A percentile compares a stretch with the other conserved stretches of the same genome.
Conservation (phyloP, 345 rosid species). For the Diplotaxis tenuifolia region DNA sequence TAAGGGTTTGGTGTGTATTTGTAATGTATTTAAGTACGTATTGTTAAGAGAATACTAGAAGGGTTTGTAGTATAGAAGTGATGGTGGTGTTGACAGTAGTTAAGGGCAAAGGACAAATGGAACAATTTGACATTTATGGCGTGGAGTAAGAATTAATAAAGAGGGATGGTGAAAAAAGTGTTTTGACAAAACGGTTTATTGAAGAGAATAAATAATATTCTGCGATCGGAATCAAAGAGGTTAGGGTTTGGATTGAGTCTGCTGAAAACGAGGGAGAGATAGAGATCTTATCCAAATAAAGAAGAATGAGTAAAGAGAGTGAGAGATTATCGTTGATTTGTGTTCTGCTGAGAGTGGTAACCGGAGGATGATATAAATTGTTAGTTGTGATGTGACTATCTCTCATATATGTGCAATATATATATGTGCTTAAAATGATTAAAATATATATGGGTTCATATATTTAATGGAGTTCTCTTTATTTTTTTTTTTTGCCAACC, state of each 20-base stretch:
- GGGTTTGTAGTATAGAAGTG: constrained; percentile 23
- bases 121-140: constrained; percentile 30
- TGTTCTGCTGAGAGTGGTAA: constrained; percentile 44
- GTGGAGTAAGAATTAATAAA: background rate
- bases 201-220: constrained; percentile 11
- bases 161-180: constrained; percentile 6
- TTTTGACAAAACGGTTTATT: background rate
- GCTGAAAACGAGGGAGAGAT: constrained; percentile 24
- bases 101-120: constrained; percentile 27
- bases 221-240: constrained; percentile 25
- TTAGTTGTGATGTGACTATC: constrained; percentile 44
- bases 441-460: constrained; percentile 1
- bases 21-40: constrained; percentile 21
- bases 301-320: constrained; percentile 40
- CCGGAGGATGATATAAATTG: constrained; percentile 40
- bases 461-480: constrained; percentile 28
- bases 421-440: constrained; percentile 9
- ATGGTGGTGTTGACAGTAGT: constrained; percentile 27
- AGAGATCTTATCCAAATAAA: constrained; percentile 54
- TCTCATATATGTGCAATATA: constrained; percentile 28
- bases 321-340: constrained; percentile 36
- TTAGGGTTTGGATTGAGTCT: constrained; percentile 35
- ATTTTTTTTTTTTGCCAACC: constrained; percentile 12
- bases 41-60: constrained; percentile 27
- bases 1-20: constrained; percentile 14